Percentiles rank a stretch among this genome's conserved stretches.
Conservation (phyloP, 148 eudicot genomes). For the Suaeda aralocaspica region DNA sequence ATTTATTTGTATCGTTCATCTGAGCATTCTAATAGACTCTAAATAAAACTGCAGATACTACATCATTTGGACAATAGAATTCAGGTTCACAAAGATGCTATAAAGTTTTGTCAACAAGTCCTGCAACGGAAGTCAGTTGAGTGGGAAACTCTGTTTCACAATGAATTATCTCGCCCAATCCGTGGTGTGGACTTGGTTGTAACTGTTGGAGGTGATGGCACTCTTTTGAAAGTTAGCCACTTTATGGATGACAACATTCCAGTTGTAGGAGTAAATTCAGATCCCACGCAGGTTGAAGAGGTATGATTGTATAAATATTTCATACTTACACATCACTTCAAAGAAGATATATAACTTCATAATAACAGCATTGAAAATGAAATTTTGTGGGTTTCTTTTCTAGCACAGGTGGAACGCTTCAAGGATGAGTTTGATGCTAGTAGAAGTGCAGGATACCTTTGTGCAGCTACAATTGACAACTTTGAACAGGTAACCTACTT, state of each 20-base stretch:
- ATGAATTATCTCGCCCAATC: constrained; percentile 55
- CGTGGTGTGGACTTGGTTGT: constrained; percentile 76
- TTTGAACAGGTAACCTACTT: constrained; percentile 59
- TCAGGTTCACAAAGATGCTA: constrained; percentile 69
- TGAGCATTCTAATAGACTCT: constrained; percentile 14
- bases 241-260: constrained; percentile 78
- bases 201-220: constrained; percentile 93
- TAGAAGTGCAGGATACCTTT: constrained; percentile 92
- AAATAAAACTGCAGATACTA: constrained; percentile 42
- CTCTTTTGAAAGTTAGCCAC: constrained; percentile 86
- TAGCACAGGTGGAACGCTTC: constrained; percentile 30
- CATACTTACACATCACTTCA: too few relatives aligned
- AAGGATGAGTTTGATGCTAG: constrained; percentile 77
- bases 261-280: constrained; percentile 89
- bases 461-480: constrained; percentile 72
- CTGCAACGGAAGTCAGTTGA: constrained; percentile 57
- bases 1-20: background rate
- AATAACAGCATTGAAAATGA: too few relatives aligned
- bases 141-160: constrained; percentile 52
- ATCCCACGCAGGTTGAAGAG: constrained; percentile 82
- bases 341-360: too few relatives aligned
- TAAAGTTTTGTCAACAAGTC: constrained; percentile 67
- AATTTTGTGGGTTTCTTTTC: constrained; percentile 13
- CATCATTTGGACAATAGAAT: constrained; percentile 56
- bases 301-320: too few relatives aligned